Conservation (phyloP, 148 eudicot species). For the Linanthus parryae region DNA sequence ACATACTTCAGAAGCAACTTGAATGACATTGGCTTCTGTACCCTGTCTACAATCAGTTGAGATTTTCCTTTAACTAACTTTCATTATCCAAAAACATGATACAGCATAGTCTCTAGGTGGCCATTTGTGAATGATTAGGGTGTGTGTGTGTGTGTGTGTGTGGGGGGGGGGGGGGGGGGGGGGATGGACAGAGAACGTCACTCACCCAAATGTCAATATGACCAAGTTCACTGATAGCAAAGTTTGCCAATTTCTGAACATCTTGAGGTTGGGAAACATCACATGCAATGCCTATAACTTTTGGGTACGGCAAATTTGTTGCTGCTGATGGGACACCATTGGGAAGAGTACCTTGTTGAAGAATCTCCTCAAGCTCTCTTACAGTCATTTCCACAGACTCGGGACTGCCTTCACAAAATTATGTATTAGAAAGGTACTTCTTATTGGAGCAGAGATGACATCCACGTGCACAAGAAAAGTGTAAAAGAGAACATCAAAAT, state of each 20-base stretch:
- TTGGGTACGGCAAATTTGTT: conserved; percentile 49
- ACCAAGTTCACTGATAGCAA: conserved; percentile 74
- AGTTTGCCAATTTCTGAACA: conserved; percentile 61
- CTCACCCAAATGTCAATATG: conserved; percentile 94
- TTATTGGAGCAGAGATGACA: conserved; percentile 7
- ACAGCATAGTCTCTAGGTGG: background rate
- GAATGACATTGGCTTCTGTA: background rate
- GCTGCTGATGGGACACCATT: conserved; percentile 33
- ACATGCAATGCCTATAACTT: conserved; percentile 82
- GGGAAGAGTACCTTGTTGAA: conserved; percentile 46
- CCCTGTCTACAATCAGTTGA: background rate
- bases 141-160: no score
- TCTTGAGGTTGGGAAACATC: conserved; percentile 89
- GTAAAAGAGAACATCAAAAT: no score
- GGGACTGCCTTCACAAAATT: conserved; percentile 44
- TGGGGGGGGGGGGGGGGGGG: no score
- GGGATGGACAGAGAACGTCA: conserved; percentile 4
- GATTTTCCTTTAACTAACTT: background rate
- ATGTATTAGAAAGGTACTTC: conserved; percentile 10
- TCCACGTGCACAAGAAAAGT: conserved; percentile 1
- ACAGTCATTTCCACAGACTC: conserved; percentile 79
- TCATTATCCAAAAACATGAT: background rate
- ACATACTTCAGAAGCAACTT: background rate
- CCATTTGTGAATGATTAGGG: no score
- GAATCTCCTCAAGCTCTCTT: conserved; percentile 77